Base-by-base conservation (phyloP, 345 rosid species). In the Hibiscus trionum region DNA sequence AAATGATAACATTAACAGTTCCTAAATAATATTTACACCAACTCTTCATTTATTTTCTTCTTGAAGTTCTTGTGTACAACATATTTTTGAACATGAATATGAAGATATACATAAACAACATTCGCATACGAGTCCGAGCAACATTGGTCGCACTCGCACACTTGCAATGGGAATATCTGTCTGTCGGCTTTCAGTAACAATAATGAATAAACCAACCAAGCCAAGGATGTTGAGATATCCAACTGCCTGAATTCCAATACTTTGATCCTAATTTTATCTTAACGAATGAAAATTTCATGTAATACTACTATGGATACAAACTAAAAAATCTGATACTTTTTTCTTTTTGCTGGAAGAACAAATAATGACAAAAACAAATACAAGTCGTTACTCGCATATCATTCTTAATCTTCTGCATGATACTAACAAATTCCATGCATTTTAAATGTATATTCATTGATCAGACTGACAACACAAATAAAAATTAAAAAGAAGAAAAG, bases 391-490 rank as follows among this genome's bases (percentile, higher is more conserved):
- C 78, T 66, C 69, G 63, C 77, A 75, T 72, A 76, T 74, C 72
- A 78, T 84, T 82, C 73, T 78, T 77, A 71, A 76, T 69, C 76
- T 74, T 84, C 83, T 63, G 81, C 81, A 76, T 62, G 35, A 35
- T 80, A 70, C 80, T 76, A 74, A 73, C 74, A 76, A 72, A 76
- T 82, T 80, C 70, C 72, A 63, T 73, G 65, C 80, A 75, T 65
- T 71, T 77, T 65, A 82, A 62, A 76, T 78, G 64, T 73, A 78
- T 77, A 74, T 79, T 77, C 71, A 67, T 63, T 74, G 70, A 75
- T 73, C 73, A 55, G 71, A 77, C 26, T 59, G 50, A 68, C 56
- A 79, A 60, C 60, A 53, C 50, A 72, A 71, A 71, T 67, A 67
- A 49, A 29, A 56, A 35, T 21, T n/a, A 19, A 73, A 44, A 29